Conservation (phyloP, 2,329 filamentous ascomycete genomes). For the Alternaria metachromatica region DNA sequence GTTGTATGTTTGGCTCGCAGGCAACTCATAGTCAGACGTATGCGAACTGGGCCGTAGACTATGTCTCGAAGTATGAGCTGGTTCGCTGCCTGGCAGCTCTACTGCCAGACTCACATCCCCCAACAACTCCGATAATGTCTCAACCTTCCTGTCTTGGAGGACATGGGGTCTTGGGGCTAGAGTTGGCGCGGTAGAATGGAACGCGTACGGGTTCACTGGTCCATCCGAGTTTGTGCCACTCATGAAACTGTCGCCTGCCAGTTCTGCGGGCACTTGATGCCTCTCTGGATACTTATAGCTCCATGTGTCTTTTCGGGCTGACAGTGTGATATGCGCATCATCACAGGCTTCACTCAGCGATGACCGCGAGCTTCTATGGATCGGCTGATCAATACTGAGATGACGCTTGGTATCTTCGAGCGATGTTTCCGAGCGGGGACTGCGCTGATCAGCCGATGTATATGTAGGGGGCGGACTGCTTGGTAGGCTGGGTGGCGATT, state of each 20-base stretch:
- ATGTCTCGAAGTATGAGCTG: constrained; percentile 2
- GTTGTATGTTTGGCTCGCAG: background rate
- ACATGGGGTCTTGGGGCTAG: background rate
- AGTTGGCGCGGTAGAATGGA: background rate
- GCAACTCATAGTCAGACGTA: background rate
- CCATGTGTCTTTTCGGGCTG: background rate
- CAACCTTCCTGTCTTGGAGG: background rate
- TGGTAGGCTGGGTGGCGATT: background rate
- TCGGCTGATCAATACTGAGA: background rate
- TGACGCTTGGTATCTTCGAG: background rate
- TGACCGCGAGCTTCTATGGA: background rate
- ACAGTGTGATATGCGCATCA: background rate
- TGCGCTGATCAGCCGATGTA: background rate
- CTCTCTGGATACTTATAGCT: background rate
- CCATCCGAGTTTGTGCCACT: constrained; percentile 28
- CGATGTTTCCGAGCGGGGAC: background rate
- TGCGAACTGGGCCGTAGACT: background rate
- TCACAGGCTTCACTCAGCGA: background rate
- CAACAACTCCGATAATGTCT: constrained; percentile 12
- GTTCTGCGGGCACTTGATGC: constrained; percentile 5
- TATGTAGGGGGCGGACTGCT: constrained; percentile 10
- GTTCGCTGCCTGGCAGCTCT: constrained; percentile 14
- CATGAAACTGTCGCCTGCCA: constrained; percentile 16
- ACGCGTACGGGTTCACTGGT: constrained; percentile 26
- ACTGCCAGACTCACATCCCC: constrained; percentile 14